Conservation (phyloP, 306 rosid species). For the Fragaria vesca region DNA sequence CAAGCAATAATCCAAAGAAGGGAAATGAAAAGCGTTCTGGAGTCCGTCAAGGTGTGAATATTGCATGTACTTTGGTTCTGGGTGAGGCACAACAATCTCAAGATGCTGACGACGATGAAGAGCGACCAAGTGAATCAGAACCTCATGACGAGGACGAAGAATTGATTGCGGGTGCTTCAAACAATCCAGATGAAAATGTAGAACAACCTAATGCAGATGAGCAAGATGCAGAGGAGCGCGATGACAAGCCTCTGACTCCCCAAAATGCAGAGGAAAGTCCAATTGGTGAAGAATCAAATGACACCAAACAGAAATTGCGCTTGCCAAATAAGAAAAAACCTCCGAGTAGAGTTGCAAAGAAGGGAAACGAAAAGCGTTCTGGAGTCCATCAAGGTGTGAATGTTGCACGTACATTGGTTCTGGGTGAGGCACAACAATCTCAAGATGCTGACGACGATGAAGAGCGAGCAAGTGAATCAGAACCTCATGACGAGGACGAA, state of each 20-base stretch:
- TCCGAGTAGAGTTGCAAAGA: background rate
- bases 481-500: background rate
- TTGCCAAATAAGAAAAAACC: background rate
- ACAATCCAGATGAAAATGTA: background rate
- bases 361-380: background rate
- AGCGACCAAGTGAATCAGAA: no score
- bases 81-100: background rate
- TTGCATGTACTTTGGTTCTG: accelerated
- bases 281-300: background rate
- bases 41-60: background rate
- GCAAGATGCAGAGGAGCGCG: background rate
- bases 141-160: background rate
- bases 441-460: background rate
- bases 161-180: background rate
- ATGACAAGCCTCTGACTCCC: background rate
- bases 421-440: background rate
- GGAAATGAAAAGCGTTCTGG: no score
- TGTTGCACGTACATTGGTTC: no score
- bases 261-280: no score
- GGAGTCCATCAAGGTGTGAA: background rate
- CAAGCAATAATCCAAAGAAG: no score
- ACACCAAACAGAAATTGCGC: background rate
- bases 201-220: background rate
- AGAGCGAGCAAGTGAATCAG: no score
- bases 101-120: background rate